Evolutionary conservation across 2,329 filamentous ascomycete genomes (phyloP).

Genomic region (Daldinia eschscholtzii): DNA sequence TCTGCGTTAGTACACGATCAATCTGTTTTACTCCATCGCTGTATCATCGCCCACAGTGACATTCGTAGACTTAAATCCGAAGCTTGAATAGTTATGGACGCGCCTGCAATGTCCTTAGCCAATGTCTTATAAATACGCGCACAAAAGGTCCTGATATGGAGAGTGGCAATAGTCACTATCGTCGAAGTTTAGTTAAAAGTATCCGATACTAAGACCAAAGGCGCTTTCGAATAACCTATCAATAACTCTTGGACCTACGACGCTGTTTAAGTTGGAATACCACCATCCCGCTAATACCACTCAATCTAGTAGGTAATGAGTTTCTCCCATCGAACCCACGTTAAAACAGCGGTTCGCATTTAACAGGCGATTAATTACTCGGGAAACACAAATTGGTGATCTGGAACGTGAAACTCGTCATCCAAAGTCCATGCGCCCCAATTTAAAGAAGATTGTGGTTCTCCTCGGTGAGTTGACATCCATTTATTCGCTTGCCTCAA

Average conservation of each 20-base stretch:
- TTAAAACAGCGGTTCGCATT: not conserved
- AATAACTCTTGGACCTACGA: too few relatives aligned
- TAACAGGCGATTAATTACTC: not conserved
- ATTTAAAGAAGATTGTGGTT: not conserved
- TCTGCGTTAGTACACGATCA: not conserved
- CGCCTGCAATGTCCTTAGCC: too few relatives aligned
- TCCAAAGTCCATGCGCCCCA: not conserved
- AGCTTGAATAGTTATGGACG: too few relatives aligned
- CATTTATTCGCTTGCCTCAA: not conserved
- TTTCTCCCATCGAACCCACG: not conserved
- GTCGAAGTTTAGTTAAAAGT: too few relatives aligned
- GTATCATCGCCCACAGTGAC: too few relatives aligned
- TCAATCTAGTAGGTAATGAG: too few relatives aligned
- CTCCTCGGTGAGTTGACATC: not conserved
- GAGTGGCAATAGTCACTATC: too few relatives aligned
- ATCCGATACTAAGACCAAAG: not conserved
- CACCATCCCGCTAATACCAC: not conserved
- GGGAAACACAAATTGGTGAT: constrained; percentile 11
- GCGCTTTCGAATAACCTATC: not conserved
- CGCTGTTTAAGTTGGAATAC: not conserved
- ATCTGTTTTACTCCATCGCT: too few relatives aligned
- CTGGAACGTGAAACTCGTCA: not conserved
- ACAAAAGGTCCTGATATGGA: too few relatives aligned
- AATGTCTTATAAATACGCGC: too few relatives aligned
- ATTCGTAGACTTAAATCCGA: too few relatives aligned